A percentile compares a stretch with the other conserved stretches of the same genome.
Evolutionary conservation across 108 stramenopile species (phyloP).

Genomic region (Pseudonitzschia multistriata): DNA sequence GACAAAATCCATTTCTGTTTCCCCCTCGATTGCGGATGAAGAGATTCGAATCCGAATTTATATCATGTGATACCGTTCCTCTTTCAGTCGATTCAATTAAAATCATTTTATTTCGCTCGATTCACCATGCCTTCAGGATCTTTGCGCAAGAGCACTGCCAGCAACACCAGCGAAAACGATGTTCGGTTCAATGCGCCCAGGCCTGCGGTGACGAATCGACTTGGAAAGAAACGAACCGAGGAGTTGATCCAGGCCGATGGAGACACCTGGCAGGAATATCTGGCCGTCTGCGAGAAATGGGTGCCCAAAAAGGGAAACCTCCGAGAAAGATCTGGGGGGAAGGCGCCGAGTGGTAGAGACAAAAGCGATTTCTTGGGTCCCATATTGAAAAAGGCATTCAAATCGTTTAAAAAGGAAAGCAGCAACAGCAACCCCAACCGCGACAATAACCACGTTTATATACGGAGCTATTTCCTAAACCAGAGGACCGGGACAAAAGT

Average conservation of each 20-base stretch:
- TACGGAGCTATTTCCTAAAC: conserved; percentile 74
- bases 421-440: not conserved
- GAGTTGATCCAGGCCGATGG: conserved; percentile 47
- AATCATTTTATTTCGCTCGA: too few relatives aligned
- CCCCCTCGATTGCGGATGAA: not conserved
- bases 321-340: not conserved
- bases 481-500: conserved; percentile 56
- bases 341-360: too few relatives aligned
- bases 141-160: not conserved
- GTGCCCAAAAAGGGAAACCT: conserved; percentile 2
- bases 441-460: conserved; percentile 18
- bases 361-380: too few relatives aligned
- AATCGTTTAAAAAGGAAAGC: conserved; percentile 7
- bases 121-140: not conserved
- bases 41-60: too few relatives aligned
- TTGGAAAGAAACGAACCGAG: conserved; percentile 30
- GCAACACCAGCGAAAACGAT: not conserved
- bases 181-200: not conserved
- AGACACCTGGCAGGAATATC: conserved; percentile 77
- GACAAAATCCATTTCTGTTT: too few relatives aligned
- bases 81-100: too few relatives aligned
- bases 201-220: conserved; percentile 33
- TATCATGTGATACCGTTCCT: too few relatives aligned
- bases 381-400: conserved; percentile 7
- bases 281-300: conserved; percentile 52